These are phyloP conservation scores for Chytridiales sp. DNA, from an alignment of 371 early-diverging fungal genomes.

Conservation along the genomic window DNA sequence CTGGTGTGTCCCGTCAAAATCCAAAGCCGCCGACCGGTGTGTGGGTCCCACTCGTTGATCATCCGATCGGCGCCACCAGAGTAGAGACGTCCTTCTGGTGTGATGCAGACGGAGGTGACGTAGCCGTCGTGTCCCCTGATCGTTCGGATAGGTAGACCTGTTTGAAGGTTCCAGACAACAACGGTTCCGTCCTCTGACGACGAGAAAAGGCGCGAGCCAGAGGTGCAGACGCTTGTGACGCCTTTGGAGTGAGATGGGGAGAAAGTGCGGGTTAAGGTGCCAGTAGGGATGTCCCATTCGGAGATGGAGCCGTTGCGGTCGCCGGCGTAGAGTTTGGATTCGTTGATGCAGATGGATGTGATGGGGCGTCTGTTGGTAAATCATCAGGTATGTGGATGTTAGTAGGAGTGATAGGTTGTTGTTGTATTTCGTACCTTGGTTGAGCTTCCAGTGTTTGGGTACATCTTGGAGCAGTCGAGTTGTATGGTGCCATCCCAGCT, in stretches of 20 bases:
- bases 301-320: constrained; percentile 29
- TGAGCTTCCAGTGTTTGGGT: constrained; percentile 18
- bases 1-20: constrained; percentile 75
- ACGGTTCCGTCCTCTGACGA: constrained; percentile 32
- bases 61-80: constrained; percentile 35
- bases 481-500: too few species aligned
- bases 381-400: background rate
- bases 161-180: constrained; percentile 12
- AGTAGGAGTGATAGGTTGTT: background rate
- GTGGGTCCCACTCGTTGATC: constrained; percentile 44
- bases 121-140: constrained; percentile 30
- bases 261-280: constrained; percentile 9
- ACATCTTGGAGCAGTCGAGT: constrained; percentile 12
- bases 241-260: constrained; percentile 12
- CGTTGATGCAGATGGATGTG: constrained; percentile 46
- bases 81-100: constrained; percentile 27
- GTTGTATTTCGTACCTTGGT: constrained; percentile 8
- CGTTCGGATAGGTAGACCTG: constrained; percentile 17
- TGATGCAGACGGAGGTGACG: constrained; percentile 29
- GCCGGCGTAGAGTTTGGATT: constrained; percentile 32
- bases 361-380: constrained; percentile 16
- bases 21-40: constrained; percentile 33
- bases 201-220: constrained; percentile 22
- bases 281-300: constrained; percentile 34
- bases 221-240: constrained; percentile 18